These are phyloP conservation scores for Trichothecium sympodiale DNA, from an alignment of 2,329 filamentous ascomycete species.

Conservation along the genomic window DNA sequence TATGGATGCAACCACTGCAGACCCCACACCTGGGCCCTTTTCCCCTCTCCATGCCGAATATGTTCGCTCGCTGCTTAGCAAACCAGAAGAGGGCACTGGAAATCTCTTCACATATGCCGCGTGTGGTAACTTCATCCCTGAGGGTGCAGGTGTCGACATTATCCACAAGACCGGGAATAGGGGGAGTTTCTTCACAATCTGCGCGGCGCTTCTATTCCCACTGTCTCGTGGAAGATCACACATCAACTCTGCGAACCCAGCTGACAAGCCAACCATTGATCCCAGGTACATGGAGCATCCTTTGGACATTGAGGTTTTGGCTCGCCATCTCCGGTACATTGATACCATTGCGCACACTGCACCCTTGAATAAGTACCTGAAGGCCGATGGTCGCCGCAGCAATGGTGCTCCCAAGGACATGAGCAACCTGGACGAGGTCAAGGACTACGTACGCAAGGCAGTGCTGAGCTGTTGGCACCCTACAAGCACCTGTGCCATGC, in stretches of 20 bases:
- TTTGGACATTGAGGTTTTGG: constrained; percentile 43
- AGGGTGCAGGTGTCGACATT: too few relatives aligned
- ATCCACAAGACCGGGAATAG: too few relatives aligned
- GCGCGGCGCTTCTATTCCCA: constrained; percentile 38
- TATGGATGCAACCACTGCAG: too few relatives aligned
- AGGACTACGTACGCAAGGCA: constrained; percentile 18
- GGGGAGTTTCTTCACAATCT: constrained; percentile 2
- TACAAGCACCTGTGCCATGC: constrained; percentile 31
- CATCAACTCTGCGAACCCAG: constrained; percentile 31
- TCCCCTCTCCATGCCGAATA: too few relatives aligned
- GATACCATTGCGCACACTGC: constrained; percentile 20
- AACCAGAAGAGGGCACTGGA: too few relatives aligned
- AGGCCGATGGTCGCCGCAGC: constrained; percentile 36
- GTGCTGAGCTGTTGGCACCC: constrained; percentile 24
- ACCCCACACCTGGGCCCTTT: too few relatives aligned
- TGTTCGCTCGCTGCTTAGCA: too few relatives aligned
- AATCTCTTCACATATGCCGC: too few relatives aligned
- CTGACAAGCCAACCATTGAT: constrained; percentile 34
- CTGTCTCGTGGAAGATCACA: constrained; percentile 49
- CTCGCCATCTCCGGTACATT: constrained; percentile 29
- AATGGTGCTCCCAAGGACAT: constrained; percentile 35
- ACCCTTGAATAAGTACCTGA: constrained; percentile 25
- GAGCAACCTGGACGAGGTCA: constrained; percentile 9
- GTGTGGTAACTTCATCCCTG: too few relatives aligned
- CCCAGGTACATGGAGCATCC: constrained; percentile 44